Evolutionary conservation across 257 asterid genomes (phyloP), one percentile per base, ranked within the genome.

Genomic region (Galeopsis tetrahit): DNA sequence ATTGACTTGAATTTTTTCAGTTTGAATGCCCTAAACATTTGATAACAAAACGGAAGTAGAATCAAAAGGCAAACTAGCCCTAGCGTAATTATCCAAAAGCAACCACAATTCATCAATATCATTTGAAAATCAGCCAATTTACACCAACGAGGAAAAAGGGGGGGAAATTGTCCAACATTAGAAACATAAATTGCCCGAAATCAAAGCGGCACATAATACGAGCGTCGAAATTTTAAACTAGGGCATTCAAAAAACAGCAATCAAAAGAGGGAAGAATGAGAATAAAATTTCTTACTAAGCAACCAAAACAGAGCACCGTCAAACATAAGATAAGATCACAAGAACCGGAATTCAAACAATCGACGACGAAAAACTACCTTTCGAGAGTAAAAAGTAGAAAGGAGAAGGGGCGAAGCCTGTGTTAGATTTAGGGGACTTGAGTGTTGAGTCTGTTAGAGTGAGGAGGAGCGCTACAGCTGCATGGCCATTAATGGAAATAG

Each of bases 381-480:
- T 2, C 6, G 35, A 55, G 62, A 55, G 62, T 35, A 55, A 28
- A 62, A 10, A 56, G n/a, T 8, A 7, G 6, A 28, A 9, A 13
- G 15, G 43, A 6, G 66, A 34, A 39, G 35, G n/a, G 6, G 32
- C 40, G 66, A 60, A 9, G 64, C 14, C 2, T 17, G 61, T 7
- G 11, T 14, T 55, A 9, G 60, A 13, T 7, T 53, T 53, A 15
- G 34, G 34, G 13, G 4, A 21, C 10, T 6, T 4, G 60, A 53
- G 3, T 7, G 9, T 49, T 49, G 28, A 6, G 56, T n/a, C n/a
- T n/a, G n/a, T n/a, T 7, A 55, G 62, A 55, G 32, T 53, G 49
- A 65, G 33, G 56, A 56, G 10, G 49, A 58, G 44, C 15, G 46
- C 4, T 63, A 63, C 63, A 63, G 36, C 35, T 71, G 80, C 72